These are phyloP conservation scores for Neckera pumila DNA, from an alignment of 225 moss, liverwort and hornwort genomes.

Conservation along the genomic window DNA sequence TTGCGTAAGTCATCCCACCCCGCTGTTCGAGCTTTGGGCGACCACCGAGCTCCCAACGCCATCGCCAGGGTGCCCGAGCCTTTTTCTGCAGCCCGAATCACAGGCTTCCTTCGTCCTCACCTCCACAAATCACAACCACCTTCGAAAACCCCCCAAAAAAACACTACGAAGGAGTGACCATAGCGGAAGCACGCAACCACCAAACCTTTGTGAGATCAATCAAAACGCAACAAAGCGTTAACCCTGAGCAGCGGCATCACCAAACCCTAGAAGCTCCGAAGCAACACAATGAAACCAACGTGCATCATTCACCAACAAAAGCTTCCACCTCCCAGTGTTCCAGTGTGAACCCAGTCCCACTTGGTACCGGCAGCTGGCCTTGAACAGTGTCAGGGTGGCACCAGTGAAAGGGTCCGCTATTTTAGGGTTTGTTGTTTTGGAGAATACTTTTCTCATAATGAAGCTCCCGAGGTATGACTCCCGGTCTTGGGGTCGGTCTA, in stretches of 20 bases:
- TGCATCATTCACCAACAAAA: not conserved
- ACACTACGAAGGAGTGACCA: not conserved
- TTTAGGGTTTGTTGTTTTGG: not conserved
- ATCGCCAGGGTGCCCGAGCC: constrained; percentile 29
- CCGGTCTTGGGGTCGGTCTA: not conserved
- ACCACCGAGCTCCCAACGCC: constrained; percentile 60
- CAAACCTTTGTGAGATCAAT: not conserved
- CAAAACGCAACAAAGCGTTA: not conserved
- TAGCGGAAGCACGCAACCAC: not conserved
- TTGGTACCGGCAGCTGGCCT: constrained; percentile 9
- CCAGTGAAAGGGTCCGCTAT: not conserved
- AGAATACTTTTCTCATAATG: not conserved
- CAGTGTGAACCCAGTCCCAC: not conserved
- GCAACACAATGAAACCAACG: not conserved
- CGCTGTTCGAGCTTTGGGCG: constrained; percentile 25
- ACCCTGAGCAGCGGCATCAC: not conserved
- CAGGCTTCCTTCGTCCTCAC: not conserved
- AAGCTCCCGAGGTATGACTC: not conserved
- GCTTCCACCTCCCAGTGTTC: not conserved
- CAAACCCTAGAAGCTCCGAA: not conserved
- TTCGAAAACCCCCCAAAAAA: not conserved
- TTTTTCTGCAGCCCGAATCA: not conserved
- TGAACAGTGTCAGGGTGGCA: not conserved
- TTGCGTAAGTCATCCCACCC: constrained; percentile 62
- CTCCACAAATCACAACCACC: not conserved